Evolutionary conservation across 2,329 filamentous ascomycete genomes (phyloP).

Genomic region (Lasiodiplodia sp.): DNA sequence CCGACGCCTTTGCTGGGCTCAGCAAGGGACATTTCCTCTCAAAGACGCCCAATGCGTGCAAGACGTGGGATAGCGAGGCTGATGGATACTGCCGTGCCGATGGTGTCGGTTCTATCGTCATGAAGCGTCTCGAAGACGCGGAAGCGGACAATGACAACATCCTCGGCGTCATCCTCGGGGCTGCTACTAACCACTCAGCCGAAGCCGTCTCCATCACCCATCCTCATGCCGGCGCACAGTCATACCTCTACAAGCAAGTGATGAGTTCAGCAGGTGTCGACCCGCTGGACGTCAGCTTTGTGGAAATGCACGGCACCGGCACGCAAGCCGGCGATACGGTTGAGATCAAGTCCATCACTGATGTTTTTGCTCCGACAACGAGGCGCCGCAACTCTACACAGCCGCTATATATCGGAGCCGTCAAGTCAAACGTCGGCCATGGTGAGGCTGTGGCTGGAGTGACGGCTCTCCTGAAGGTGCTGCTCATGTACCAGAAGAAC

Average conservation of each 20-base stretch:
- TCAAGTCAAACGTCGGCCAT: slow-evolving; percentile 48
- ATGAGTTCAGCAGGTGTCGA: slow-evolving; percentile 44
- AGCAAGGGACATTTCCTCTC: slow-evolving; percentile 39
- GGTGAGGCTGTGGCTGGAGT: slow-evolving; percentile 45
- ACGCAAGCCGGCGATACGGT: slow-evolving; percentile 39
- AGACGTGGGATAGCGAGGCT: slow-evolving; percentile 43
- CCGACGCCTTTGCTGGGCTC: slow-evolving; percentile 54
- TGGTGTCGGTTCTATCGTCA: slow-evolving; percentile 38
- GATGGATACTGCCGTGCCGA: slow-evolving; percentile 49
- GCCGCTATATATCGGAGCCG: slow-evolving; percentile 35
- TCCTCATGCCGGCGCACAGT: slow-evolving; percentile 37
- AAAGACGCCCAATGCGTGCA: slow-evolving; percentile 37
- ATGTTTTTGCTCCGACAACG: slow-evolving; percentile 36
- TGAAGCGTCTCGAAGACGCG: slow-evolving; percentile 47
- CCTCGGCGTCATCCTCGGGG: slow-evolving; percentile 40
- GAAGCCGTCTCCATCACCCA: slow-evolving; percentile 40
- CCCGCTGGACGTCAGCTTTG: slow-evolving; percentile 40
- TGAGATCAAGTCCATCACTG: slow-evolving; percentile 35
- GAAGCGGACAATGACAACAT: slow-evolving; percentile 46
- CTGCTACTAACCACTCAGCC: slow-evolving; percentile 53
- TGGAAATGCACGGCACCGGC: slow-evolving; percentile 44
- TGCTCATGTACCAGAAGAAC: slow-evolving; percentile 45
- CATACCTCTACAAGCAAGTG: slow-evolving; percentile 31
- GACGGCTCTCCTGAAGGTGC: slow-evolving; percentile 42
- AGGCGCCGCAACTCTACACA: slow-evolving; percentile 34